phyloP scores from a whole-genome alignment of 2,329 filamentous ascomycete genomes.

The Apiospora sp. region DNA sequence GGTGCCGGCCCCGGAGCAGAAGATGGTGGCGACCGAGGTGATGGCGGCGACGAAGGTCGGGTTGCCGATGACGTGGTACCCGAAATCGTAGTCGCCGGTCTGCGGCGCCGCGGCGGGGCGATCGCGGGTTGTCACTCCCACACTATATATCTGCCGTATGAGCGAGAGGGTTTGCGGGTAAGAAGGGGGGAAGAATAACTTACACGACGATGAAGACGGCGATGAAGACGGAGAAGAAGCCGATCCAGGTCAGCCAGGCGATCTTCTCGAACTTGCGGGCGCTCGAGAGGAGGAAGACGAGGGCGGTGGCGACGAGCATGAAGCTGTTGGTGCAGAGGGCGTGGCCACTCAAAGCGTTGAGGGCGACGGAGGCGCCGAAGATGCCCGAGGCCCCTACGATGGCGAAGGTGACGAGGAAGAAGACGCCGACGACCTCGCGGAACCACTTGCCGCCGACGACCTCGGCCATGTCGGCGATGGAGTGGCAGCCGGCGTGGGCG shows the following conservation, averaged over 20 bases:
- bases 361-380: constrained; percentile 63
- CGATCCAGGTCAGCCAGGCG: constrained; percentile 68
- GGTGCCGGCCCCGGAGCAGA: constrained; percentile 65
- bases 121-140: constrained; percentile 64
- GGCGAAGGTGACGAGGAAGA: constrained; percentile 66
- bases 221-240: constrained; percentile 64
- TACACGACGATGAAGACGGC: constrained; percentile 65
- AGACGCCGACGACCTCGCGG: constrained; percentile 59
- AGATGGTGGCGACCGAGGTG: constrained; percentile 64
- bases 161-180: no score
- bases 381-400: constrained; percentile 65
- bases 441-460: constrained; percentile 59
- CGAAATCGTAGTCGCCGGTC: constrained; percentile 65
- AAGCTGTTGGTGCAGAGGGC: constrained; percentile 67
- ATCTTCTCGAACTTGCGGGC: constrained; percentile 67
- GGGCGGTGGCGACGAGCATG: constrained; percentile 58
- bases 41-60: constrained; percentile 67
- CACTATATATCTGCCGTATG: no score
- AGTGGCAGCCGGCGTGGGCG: constrained; percentile 48
- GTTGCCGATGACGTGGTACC: constrained; percentile 62
- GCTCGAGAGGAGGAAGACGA: constrained; percentile 57
- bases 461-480: constrained; percentile 63
- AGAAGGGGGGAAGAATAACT: no score
- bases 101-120: constrained; percentile 68
- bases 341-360: constrained; percentile 67